Evolutionary conservation across 352 stramenopile genomes (phyloP).

Genomic region (Albugo laibachii): DNA sequence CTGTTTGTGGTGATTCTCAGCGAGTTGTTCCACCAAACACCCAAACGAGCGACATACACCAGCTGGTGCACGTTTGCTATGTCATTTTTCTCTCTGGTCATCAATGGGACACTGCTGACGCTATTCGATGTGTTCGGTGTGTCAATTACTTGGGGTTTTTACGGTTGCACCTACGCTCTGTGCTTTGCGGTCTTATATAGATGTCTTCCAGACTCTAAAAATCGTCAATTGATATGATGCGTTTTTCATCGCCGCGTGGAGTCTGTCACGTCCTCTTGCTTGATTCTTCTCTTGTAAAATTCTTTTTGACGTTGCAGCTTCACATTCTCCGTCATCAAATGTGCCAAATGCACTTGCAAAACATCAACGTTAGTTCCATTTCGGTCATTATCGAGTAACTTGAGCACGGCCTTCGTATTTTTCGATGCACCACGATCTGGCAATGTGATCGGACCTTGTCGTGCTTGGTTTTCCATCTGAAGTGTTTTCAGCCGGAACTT

Average conservation of each 20-base stretch:
- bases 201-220: conserved; percentile 63
- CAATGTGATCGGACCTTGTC: not conserved
- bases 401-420: not conserved
- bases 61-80: conserved; percentile 80
- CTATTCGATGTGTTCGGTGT: conserved; percentile 52
- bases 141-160: conserved; percentile 36
- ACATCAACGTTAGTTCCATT: not conserved
- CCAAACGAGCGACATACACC: conserved; percentile 67
- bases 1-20: conserved; percentile 74
- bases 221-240: conserved; percentile 34
- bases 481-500: not conserved
- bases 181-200: conserved; percentile 47
- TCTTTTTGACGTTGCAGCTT: conserved; percentile 56
- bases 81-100: conserved; percentile 65
- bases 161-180: conserved; percentile 39
- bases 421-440: no score
- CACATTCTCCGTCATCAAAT: conserved; percentile 58
- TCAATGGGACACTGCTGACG: conserved; percentile 64
- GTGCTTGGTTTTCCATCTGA: not conserved
- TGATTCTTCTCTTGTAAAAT: conserved; percentile 12
- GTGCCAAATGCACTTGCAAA: conserved; percentile 42
- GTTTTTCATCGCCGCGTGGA: not conserved
- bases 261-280: not conserved
- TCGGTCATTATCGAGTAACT: not conserved
- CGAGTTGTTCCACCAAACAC: conserved; percentile 67